Evolutionary conservation across 805 yeast genomes (phyloP).

Genomic region (Kuraishia molischiana): DNA sequence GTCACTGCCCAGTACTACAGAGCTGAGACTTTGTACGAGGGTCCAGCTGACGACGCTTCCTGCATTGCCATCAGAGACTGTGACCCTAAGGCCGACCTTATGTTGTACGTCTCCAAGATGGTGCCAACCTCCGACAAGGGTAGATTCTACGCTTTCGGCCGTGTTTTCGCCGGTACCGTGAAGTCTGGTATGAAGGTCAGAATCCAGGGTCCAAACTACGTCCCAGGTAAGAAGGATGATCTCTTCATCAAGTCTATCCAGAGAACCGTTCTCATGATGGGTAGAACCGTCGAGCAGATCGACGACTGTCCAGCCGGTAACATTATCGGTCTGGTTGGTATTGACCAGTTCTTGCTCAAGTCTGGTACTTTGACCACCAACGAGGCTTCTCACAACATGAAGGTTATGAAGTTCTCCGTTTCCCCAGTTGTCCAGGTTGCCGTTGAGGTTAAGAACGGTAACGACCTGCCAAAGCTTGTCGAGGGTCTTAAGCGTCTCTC

Average conservation of each 20-base stretch:
- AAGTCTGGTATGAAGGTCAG: conserved; percentile 98
- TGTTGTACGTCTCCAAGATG: conserved; percentile 99
- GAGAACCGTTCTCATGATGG: conserved; percentile 99
- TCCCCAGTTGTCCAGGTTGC: conserved; percentile 99
- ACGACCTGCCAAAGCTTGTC: conserved; percentile 98
- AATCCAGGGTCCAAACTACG: conserved; percentile 99
- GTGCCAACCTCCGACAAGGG: conserved; percentile 99
- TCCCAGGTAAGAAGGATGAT: conserved; percentile 97
- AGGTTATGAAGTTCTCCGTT: conserved; percentile 99
- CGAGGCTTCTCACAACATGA: conserved; percentile 97
- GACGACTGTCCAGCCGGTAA: conserved; percentile 99
- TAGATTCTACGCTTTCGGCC: conserved; percentile 99
- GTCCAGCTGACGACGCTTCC: conserved; percentile 90
- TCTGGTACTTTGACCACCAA: conserved; percentile 98
- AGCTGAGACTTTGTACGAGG: conserved; percentile 98
- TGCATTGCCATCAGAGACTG: conserved; percentile 93
- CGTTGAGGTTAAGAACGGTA: conserved; percentile 99
- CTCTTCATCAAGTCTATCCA: conserved; percentile 94
- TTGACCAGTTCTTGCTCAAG: conserved; percentile 98
- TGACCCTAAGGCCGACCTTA: conserved; percentile 96
- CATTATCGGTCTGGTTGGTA: conserved; percentile 99
- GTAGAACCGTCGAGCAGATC: conserved; percentile 94
- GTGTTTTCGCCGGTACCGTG: conserved; percentile 99
- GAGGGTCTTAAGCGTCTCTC: conserved; percentile 99
- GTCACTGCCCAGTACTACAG: conserved; percentile 98